phyloP scores from a whole-genome alignment of 345 rosid species.

The Aurinia saxatilis region DNA sequence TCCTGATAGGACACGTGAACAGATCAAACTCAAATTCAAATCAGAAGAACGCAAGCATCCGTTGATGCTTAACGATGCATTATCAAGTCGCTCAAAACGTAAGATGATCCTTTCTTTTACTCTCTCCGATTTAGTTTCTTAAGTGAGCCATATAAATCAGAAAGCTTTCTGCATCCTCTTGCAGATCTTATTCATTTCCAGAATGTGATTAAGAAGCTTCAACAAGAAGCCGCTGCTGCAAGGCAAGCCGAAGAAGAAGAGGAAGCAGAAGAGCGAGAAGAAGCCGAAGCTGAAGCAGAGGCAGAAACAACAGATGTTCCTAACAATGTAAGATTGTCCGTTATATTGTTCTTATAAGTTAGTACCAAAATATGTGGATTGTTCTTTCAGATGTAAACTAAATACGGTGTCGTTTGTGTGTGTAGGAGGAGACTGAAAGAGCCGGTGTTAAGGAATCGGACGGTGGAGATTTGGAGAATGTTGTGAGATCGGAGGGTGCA shows the following conservation, averaged over 20 bases:
- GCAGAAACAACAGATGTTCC: slow-evolving; percentile 26
- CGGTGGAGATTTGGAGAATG: slow-evolving; percentile 18
- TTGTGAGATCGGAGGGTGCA: slow-evolving; percentile 28
- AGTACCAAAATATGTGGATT: too few species aligned
- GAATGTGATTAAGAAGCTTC: slow-evolving; percentile 51
- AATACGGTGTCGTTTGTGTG: not conserved
- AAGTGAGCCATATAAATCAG: not conserved
- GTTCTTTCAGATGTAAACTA: not conserved
- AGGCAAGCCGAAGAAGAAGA: slow-evolving; percentile 30
- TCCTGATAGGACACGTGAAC: slow-evolving; percentile 60
- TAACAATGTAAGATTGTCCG: slow-evolving; percentile 5
- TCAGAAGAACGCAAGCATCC: slow-evolving; percentile 71
- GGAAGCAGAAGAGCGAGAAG: slow-evolving; percentile 23
- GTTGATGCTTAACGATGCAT: slow-evolving; percentile 51
- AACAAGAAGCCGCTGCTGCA: slow-evolving; percentile 41
- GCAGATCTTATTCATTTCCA: slow-evolving; percentile 60
- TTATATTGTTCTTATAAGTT: not conserved
- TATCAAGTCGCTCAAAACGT: slow-evolving; percentile 51
- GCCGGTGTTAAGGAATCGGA: too few species aligned
- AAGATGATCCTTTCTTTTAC: not conserved
- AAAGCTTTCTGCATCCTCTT: slow-evolving; percentile 2
- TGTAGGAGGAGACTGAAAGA: slow-evolving; percentile 39
- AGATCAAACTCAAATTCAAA: slow-evolving; percentile 64
- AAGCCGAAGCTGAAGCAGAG: slow-evolving; percentile 20
- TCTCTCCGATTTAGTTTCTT: not conserved